Base-by-base conservation (phyloP, 495 filamentous ascomycete species). In the Hypoxylon crocopeplum region DNA sequence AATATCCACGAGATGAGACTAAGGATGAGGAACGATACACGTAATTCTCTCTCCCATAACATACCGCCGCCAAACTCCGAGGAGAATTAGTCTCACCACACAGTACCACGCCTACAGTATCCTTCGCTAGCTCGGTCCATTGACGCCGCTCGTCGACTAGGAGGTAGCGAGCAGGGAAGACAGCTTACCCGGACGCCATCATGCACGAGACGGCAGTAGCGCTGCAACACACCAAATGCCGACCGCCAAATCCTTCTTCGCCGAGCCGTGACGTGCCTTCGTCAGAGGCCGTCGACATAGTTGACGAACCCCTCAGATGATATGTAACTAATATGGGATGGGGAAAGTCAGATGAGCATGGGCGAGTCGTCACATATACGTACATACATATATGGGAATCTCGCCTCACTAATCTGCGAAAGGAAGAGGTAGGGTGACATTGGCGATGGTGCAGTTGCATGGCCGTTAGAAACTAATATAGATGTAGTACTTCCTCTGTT, bases 161-260 rank as follows among this genome's bases (percentile, higher is more conserved):
- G 6, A 46, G 10, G 16, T 48, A 48, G 27, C 12, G 33, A 52
- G 39, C 10, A 39, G 39, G 46, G 34, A 37, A 15, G 16, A 56
- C 32, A 38, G 53, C 53, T 49, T 58, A 52, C 53, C 54, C 54
- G 54, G 40, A 37, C 32, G 45, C 49, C 61, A 40, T 42, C 45
- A 50, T 64, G 61, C 61, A 59, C 52, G 55, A 59, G 61, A 41
- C 46, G 51, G 58, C 39, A 50, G 51, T 46, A 56, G 25, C 32
- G 55, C 13, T 55, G 55, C 30, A 45, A 59, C 49, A 55, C 61
- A 50, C 61, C 45, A 55, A 59, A 39, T 56, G 55, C 49, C 55
- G 54, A 8, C 44, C 37, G 45, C 7, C 22, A 55, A 50, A 39
- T 38, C 22, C 34, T 40, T 58, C 29, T 24, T 48, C 42, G 20